These are phyloP conservation scores for Jatropha multifida DNA, from an alignment of 441 rosid genomes.

Conservation along the genomic window DNA sequence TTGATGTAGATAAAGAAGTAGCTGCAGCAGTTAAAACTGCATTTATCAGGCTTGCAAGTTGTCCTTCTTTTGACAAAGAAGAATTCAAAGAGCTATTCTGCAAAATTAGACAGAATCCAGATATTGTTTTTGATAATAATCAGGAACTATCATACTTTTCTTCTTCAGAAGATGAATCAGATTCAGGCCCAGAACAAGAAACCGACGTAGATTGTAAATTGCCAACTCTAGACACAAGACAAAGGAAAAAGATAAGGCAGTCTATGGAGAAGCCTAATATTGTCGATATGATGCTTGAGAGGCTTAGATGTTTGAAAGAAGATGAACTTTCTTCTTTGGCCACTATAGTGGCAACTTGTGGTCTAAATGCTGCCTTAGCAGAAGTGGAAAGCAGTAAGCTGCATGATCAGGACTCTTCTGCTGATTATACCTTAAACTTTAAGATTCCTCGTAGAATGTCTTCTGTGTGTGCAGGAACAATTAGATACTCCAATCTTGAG, in stretches of 20 bases:
- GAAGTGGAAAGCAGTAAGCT: constrained; percentile 48
- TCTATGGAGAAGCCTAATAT: constrained; percentile 63
- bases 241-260: constrained; percentile 57
- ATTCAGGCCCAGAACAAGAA: constrained; percentile 60
- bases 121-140: constrained; percentile 36
- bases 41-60: constrained; percentile 57
- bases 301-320: constrained; percentile 80
- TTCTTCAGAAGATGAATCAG: constrained; percentile 58
- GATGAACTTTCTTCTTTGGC: constrained; percentile 91
- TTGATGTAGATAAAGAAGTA: constrained; percentile 92
- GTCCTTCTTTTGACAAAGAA: constrained; percentile 56
- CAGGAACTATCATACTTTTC: constrained; percentile 48
- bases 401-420: constrained; percentile 28
- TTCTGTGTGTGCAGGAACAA: constrained; percentile 35
- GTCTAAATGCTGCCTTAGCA: constrained; percentile 84
- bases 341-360: constrained; percentile 88
- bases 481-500: constrained; percentile 30
- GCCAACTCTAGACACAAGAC: constrained; percentile 32
- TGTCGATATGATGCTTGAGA: constrained; percentile 69
- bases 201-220: constrained; percentile 9
- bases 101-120: constrained; percentile 79
- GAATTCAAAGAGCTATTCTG: constrained; percentile 66
- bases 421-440: constrained; percentile 24
- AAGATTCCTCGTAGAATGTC: constrained; percentile 39
- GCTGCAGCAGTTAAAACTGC: constrained; percentile 87